Conservation (phyloP, 306 rosid species). For the Vachellia collinsii region DNA sequence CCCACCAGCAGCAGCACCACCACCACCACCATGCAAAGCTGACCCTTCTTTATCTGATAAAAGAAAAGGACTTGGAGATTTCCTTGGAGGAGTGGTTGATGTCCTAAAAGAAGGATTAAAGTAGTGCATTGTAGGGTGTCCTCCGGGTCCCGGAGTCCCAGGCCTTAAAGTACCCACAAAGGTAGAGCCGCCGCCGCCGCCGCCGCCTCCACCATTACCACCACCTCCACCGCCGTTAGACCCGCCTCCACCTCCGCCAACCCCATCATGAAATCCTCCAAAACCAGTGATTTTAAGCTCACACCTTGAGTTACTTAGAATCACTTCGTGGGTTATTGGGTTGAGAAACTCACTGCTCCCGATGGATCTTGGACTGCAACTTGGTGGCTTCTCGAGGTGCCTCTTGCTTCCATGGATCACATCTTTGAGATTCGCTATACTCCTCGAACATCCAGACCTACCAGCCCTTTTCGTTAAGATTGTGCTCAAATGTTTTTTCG, state of each 20-base stretch:
- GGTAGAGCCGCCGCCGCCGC: constrained; percentile 48
- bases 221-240: neutral
- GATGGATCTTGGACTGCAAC: constrained; percentile 89
- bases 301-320: constrained; percentile 81
- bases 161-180: constrained; percentile 78
- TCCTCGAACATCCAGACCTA: constrained; percentile 89
- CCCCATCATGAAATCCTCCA: constrained; percentile 68
- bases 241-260: constrained; percentile 32
- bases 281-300: constrained; percentile 86
- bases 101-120: constrained; percentile 65
- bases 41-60: constrained; percentile 58
- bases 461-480: constrained; percentile 73
- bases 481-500: constrained; percentile 68
- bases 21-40: constrained; percentile 42
- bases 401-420: constrained; percentile 93
- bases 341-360: constrained; percentile 92
- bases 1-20: constrained; percentile 49
- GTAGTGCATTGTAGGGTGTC: constrained; percentile 72
- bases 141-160: constrained; percentile 91
- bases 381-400: constrained; percentile 79
- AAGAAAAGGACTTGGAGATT: constrained; percentile 49
- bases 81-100: constrained; percentile 67
- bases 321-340: constrained; percentile 88
- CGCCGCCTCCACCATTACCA: constrained; percentile 30
- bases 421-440: constrained; percentile 89